Percentiles rank a stretch among this genome's conserved stretches.
These are phyloP conservation scores for Lactarius vividus DNA, from an alignment of 768 basidiomycete genomes.

Conservation along the genomic window DNA sequence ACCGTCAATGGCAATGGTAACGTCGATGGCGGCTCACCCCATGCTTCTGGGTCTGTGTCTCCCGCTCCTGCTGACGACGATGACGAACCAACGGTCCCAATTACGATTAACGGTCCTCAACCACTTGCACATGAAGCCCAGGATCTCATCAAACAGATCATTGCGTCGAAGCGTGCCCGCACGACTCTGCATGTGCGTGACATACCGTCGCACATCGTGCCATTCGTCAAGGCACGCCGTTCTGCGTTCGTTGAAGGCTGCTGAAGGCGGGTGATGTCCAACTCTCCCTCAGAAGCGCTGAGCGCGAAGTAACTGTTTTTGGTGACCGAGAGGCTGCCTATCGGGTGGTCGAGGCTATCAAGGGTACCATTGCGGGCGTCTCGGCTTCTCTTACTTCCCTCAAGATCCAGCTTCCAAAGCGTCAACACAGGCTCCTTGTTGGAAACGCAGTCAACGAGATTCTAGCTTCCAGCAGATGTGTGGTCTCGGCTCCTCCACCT, in stretches of 20 bases:
- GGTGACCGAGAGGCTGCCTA: constrained; percentile 87
- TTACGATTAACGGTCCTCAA: constrained; percentile 83
- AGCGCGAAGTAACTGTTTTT: constrained; percentile 69
- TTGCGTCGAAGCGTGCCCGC: constrained; percentile 76
- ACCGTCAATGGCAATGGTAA: constrained; percentile 50
- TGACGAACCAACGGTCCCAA: constrained; percentile 74
- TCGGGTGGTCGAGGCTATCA: constrained; percentile 74
- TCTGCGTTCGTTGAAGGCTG: constrained; percentile 58
- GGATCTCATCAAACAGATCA: constrained; percentile 76
- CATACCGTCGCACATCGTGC: constrained; percentile 80
- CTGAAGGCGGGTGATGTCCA: constrained; percentile 56
- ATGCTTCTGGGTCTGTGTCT: constrained; percentile 46
- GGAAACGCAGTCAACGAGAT: constrained; percentile 77
- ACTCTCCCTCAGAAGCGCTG: constrained; percentile 51
- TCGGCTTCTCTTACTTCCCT: constrained; percentile 55
- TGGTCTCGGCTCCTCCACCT: constrained; percentile 69
- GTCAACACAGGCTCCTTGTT: constrained; percentile 89
- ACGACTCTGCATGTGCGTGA: constrained; percentile 77
- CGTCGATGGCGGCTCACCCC: constrained; percentile 41
- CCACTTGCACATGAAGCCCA: constrained; percentile 80
- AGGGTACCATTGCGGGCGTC: constrained; percentile 57
- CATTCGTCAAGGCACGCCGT: constrained; percentile 75
- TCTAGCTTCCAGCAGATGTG: constrained; percentile 73
- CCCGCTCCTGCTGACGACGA: constrained; percentile 62
- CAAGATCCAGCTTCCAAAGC: constrained; percentile 82